phyloP scores from a whole-genome alignment of 2,329 filamentous ascomycete genomes.

The Neonectria coccinea region DNA sequence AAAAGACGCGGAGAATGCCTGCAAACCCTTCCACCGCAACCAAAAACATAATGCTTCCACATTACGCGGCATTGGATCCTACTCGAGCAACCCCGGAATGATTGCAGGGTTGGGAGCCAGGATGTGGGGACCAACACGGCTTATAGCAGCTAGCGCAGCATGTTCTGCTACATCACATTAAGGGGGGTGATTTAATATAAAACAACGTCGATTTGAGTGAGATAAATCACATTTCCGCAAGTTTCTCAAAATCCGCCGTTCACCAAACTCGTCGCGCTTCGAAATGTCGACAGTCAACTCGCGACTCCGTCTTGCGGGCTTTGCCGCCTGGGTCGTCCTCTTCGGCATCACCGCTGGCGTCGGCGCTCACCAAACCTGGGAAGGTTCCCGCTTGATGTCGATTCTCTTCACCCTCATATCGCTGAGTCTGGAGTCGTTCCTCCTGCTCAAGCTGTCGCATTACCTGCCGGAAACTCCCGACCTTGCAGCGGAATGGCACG shows the following conservation, averaged over 20 bases:
- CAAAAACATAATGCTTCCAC: too few relatives aligned
- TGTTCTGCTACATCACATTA: not conserved
- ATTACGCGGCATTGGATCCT: too few relatives aligned
- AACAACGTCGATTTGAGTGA: not conserved
- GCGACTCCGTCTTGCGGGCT: constrained; percentile 5
- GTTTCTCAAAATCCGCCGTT: not conserved
- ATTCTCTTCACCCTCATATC: constrained; percentile 21
- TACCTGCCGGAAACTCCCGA: constrained; percentile 21
- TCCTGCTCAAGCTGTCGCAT: constrained; percentile 39
- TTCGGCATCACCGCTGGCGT: constrained; percentile 17
- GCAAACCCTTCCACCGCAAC: too few relatives aligned
- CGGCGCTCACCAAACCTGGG: not conserved
- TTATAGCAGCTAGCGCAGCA: not conserved
- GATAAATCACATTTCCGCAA: not conserved
- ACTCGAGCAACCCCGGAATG: not conserved
- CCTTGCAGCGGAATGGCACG: constrained; percentile 15
- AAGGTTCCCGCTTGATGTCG: not conserved
- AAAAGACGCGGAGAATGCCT: too few relatives aligned
- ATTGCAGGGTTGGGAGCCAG: not conserved
- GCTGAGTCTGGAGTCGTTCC: constrained; percentile 34
- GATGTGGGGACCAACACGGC: not conserved
- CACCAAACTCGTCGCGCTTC: not conserved
- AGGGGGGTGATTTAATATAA: not conserved
- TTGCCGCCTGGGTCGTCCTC: constrained; percentile 29
- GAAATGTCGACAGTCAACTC: constrained; percentile 5